Evolutionary conservation across 441 rosid genomes (phyloP).

Genomic region (Gossypium aridum): DNA sequence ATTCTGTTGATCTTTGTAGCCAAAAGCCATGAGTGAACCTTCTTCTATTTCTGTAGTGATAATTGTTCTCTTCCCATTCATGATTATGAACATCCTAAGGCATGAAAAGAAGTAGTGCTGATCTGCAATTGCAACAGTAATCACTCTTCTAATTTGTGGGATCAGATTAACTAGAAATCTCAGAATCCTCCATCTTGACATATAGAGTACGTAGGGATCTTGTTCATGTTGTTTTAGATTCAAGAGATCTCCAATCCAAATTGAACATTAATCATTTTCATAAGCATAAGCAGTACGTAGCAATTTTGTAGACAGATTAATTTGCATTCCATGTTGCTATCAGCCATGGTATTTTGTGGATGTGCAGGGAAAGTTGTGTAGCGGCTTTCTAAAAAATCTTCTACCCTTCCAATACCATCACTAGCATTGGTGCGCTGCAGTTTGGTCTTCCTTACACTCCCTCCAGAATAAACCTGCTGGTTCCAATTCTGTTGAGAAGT

Average conservation of each 20-base stretch:
- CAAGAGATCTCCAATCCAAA: slow-evolving; percentile 45
- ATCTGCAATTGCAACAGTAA: slow-evolving; percentile 33
- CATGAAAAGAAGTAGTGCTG: slow-evolving; percentile 25
- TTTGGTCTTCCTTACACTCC: slow-evolving; percentile 34
- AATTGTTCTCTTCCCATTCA: slow-evolving; percentile 24
- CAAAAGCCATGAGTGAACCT: too few species aligned
- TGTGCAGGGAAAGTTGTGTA: neutral
- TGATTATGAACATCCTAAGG: slow-evolving; percentile 20
- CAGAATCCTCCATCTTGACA: slow-evolving; percentile 49
- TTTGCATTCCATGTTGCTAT: slow-evolving; percentile 24
- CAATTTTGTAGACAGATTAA: slow-evolving; percentile 42
- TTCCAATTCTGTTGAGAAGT: slow-evolving; percentile 34
- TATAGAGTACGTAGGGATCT: slow-evolving; percentile 29
- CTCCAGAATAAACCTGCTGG: slow-evolving; percentile 41
- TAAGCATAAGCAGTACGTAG: slow-evolving; percentile 24
- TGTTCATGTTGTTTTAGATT: slow-evolving; percentile 6
- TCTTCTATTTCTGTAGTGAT: neutral
- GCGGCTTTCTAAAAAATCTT: neutral
- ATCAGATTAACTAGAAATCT: slow-evolving; percentile 10
- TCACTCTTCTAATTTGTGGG: slow-evolving; percentile 16
- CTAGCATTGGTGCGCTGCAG: slow-evolving; percentile 35
- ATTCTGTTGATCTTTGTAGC: slow-evolving; percentile 31
- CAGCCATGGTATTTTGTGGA: neutral
- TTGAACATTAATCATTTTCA: neutral
- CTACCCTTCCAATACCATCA: slow-evolving; percentile 15